Percentiles rank a stretch among this genome's conserved stretches.
Evolutionary conservation across 176 grass and related monocot genomes (phyloP).

Genomic region (Oryza nivara): DNA sequence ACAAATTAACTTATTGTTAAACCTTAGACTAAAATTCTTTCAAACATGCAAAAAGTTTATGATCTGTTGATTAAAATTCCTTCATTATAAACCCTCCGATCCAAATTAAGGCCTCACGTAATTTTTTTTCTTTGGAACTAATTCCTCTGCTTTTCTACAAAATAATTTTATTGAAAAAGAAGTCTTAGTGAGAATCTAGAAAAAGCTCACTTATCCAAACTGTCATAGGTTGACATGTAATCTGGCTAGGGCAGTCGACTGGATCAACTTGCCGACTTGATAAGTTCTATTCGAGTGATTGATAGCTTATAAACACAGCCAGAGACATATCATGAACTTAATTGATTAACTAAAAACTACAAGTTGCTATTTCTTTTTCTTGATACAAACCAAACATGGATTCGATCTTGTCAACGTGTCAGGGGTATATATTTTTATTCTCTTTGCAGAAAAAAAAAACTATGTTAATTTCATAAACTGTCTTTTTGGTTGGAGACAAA

Average conservation of each 20-base stretch:
- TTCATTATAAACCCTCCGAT: too few relatives aligned
- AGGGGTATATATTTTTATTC: not conserved
- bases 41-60: not conserved
- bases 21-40: not conserved
- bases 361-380: slow-evolving; percentile 5
- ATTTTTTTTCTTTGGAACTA: too few relatives aligned
- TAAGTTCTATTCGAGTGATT: not conserved
- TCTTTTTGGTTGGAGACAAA: not conserved
- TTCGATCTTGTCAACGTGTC: not conserved
- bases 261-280: not conserved
- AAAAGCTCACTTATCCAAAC: not conserved
- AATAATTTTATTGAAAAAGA: too few relatives aligned
- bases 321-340: not conserved
- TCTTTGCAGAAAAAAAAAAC: not conserved
- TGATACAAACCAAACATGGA: not conserved
- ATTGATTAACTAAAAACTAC: not conserved
- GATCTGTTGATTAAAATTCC: not conserved
- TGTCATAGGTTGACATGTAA: not conserved
- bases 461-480: not conserved
- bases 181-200: too few relatives aligned
- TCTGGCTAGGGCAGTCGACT: not conserved
- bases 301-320: not conserved
- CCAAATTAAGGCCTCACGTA: too few relatives aligned
- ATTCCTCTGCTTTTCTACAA: too few relatives aligned
- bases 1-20: not conserved